These are phyloP conservation scores for Scheffersomyces illinoinensis DNA, from an alignment of 1,139 yeast species.

Conservation along the genomic window DNA sequence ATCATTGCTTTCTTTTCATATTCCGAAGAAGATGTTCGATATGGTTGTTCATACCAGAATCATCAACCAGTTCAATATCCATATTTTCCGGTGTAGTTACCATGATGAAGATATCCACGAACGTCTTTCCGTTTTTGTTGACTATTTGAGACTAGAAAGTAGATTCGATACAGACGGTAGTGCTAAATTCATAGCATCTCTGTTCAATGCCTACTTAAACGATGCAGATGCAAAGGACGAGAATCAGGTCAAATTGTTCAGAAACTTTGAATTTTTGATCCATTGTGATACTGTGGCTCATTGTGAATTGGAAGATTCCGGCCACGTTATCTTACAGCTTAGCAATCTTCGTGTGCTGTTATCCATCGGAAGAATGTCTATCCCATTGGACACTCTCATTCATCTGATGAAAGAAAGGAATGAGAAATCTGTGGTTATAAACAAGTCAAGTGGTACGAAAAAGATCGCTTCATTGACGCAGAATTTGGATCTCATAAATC, in stretches of 20 bases:
- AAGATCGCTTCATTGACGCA: neutral
- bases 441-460: neutral
- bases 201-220: constrained; percentile 33
- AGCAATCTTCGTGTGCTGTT: constrained; percentile 19
- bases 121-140: constrained; percentile 22
- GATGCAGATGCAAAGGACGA: constrained; percentile 14
- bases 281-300: constrained; percentile 25
- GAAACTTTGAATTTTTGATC: constrained; percentile 33
- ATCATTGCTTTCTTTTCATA: constrained; percentile 4
- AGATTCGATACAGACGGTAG: constrained; percentile 18
- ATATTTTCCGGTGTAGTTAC: constrained; percentile 26
- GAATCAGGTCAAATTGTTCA: constrained; percentile 21
- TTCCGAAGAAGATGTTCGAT: constrained; percentile 15
- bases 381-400: constrained; percentile 26
- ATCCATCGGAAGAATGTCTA: constrained; percentile 26
- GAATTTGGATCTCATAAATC: neutral
- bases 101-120: constrained; percentile 17
- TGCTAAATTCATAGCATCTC: constrained; percentile 22
- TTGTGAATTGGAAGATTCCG: constrained; percentile 18
- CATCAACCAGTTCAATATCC: constrained; percentile 34
- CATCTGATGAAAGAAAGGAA: constrained; percentile 1
- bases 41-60: constrained; percentile 14
- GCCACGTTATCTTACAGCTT: constrained; percentile 11
- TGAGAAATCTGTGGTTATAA: constrained; percentile 3
- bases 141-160: constrained; percentile 33